Conservation (phyloP, 2,329 filamentous ascomycete genomes). For the Exophiala aquamarina region DNA sequence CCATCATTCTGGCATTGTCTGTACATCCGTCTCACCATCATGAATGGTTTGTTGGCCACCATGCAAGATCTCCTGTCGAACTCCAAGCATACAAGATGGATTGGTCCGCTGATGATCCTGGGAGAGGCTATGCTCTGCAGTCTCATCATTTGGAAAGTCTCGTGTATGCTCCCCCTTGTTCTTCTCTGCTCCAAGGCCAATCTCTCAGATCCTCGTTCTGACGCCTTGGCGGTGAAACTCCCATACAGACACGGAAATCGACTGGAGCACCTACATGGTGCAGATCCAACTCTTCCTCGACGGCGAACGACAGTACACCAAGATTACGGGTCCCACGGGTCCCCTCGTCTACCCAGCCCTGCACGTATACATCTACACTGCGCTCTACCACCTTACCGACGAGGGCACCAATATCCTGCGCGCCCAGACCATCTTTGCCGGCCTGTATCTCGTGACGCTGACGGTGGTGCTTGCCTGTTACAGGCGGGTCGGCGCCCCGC, state of each 20-base stretch:
- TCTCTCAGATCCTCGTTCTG: too few relatives aligned
- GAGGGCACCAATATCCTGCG: constrained; percentile 71
- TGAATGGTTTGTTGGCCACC: constrained; percentile 34
- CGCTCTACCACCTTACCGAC: constrained; percentile 75
- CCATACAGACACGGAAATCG: constrained; percentile 81
- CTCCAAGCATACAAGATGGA: constrained; percentile 59
- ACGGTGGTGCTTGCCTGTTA: constrained; percentile 82
- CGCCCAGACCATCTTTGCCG: constrained; percentile 82
- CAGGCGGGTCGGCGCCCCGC: constrained; percentile 54
- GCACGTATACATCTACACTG: constrained; percentile 87
- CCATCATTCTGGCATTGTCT: too few relatives aligned
- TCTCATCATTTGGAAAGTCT: constrained; percentile 75
- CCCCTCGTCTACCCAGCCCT: constrained; percentile 93
- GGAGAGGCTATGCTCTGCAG: constrained; percentile 71
- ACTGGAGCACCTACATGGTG: constrained; percentile 97
- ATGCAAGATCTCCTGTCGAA: constrained; percentile 49
- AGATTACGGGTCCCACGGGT: constrained; percentile 83
- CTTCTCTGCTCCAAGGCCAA: too few relatives aligned
- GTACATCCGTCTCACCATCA: constrained; percentile 16
- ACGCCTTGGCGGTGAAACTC: neutral
- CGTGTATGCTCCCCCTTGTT: too few relatives aligned
- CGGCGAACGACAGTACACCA: constrained; percentile 85
- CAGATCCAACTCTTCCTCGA: constrained; percentile 74
- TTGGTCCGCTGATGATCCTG: constrained; percentile 66
- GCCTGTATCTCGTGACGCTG: constrained; percentile 74